Conservation (phyloP, 768 basidiomycete species). For the Suillus subluteus region DNA sequence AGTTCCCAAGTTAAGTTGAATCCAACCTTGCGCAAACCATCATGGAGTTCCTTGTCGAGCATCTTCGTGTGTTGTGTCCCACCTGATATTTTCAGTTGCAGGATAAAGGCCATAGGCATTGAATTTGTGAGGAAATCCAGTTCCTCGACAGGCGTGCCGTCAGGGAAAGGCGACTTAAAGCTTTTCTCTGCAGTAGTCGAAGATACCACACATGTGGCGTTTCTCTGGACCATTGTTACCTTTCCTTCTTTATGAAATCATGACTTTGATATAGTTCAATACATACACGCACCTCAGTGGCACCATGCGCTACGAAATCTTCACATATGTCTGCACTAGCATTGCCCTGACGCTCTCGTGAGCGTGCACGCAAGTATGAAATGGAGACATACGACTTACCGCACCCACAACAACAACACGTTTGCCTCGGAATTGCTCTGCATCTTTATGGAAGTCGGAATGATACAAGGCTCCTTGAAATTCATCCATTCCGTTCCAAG, state of each 20-base stretch:
- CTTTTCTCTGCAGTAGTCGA: background rate
- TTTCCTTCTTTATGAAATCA: background rate
- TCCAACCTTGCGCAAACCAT: background rate
- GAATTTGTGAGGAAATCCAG: background rate
- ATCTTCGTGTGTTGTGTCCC: background rate
- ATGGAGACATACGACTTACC: background rate
- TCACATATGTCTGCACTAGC: background rate
- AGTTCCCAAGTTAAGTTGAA: background rate
- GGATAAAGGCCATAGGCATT: background rate
- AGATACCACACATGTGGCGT: background rate
- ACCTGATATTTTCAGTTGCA: background rate
- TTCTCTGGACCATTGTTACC: conserved; percentile 3
- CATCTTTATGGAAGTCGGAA: background rate
- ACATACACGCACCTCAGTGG: background rate
- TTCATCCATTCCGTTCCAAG: background rate
- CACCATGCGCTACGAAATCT: background rate
- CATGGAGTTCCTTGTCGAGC: background rate
- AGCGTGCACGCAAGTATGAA: background rate
- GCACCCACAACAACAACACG: background rate
- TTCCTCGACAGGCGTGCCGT: background rate
- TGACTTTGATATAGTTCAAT: background rate
- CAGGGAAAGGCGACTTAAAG: background rate
- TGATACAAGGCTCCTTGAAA: conserved; percentile 1
- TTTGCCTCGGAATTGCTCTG: background rate
- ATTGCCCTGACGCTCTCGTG: background rate